Conservation (phyloP, 73 alveolate genomes). For the Effrenium voratum region DNA sequence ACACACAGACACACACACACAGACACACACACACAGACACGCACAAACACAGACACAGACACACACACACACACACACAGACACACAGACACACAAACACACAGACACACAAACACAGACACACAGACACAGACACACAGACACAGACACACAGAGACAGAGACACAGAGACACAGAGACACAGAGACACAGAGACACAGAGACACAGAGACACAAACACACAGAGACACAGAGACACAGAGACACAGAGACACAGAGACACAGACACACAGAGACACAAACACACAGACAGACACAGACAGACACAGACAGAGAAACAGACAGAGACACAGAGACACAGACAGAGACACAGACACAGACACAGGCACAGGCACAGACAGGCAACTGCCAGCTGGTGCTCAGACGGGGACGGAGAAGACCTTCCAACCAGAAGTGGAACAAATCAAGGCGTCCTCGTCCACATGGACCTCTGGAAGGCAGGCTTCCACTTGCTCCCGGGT, state of each 20-base stretch:
- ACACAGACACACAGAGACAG: background rate
- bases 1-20: background rate
- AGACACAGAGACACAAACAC: too few species aligned
- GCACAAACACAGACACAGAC: background rate
- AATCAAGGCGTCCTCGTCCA: slow-evolving; percentile 64
- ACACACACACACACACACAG: background rate
- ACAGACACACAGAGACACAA: too few species aligned
- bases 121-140: background rate
- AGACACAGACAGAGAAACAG: background rate
- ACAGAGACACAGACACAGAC: background rate
- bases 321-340: background rate
- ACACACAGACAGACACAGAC: background rate
- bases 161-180: too few species aligned
- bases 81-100: background rate
- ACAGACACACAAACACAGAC: too few species aligned
- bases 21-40: background rate
- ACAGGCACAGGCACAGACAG: too few species aligned
- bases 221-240: too few species aligned
- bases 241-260: too few species aligned
- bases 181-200: too few species aligned
- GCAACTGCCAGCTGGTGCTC: too few species aligned
- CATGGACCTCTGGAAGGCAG: slow-evolving; percentile 30
- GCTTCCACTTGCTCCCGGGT: slow-evolving; percentile 61
- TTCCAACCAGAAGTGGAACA: too few species aligned
- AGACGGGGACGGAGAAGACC: too few species aligned